Evolutionary conservation across 2,329 filamentous ascomycete species (phyloP).

Genomic region (Verticillium klebahnii): DNA sequence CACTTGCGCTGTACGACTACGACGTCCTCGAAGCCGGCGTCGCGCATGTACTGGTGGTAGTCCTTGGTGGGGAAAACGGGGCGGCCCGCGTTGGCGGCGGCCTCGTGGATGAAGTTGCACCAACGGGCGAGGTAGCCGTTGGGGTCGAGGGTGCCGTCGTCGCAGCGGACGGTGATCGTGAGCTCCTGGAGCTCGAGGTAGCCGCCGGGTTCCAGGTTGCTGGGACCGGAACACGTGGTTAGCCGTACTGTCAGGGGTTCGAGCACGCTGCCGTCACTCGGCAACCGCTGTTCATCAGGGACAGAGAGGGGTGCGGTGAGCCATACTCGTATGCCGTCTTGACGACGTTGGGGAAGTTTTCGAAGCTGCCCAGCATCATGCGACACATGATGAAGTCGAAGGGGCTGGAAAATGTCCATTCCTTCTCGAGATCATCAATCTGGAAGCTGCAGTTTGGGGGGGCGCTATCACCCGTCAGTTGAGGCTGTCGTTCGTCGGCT

Average conservation of each 20-base stretch:
- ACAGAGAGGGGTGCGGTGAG: too few species aligned
- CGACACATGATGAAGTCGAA: constrained; percentile 33
- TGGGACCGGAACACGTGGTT: not conserved
- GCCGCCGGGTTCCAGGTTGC: constrained; percentile 33
- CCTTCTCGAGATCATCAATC: constrained; percentile 28
- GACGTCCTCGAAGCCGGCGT: constrained; percentile 43
- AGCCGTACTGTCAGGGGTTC: not conserved
- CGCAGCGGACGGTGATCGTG: constrained; percentile 29
- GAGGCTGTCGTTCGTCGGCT: not conserved
- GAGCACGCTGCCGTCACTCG: not conserved
- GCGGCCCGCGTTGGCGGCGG: not conserved
- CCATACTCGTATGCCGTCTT: constrained; percentile 18
- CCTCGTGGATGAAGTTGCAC: not conserved
- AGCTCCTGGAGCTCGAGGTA: constrained; percentile 39
- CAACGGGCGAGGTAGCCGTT: constrained; percentile 16
- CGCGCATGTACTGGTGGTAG: not conserved
- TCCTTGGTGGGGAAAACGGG: not conserved
- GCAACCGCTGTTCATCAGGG: too few species aligned
- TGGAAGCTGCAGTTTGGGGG: constrained; percentile 30
- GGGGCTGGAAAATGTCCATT: constrained; percentile 16
- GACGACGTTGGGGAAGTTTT: constrained; percentile 22
- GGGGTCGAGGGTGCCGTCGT: constrained; percentile 34
- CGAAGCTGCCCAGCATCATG: constrained; percentile 24
- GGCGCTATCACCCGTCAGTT: constrained; percentile 11
- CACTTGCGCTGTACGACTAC: constrained; percentile 37